Conservation (phyloP, 192 early-diverging fungal genomes). For the Coemansia sp. region DNA sequence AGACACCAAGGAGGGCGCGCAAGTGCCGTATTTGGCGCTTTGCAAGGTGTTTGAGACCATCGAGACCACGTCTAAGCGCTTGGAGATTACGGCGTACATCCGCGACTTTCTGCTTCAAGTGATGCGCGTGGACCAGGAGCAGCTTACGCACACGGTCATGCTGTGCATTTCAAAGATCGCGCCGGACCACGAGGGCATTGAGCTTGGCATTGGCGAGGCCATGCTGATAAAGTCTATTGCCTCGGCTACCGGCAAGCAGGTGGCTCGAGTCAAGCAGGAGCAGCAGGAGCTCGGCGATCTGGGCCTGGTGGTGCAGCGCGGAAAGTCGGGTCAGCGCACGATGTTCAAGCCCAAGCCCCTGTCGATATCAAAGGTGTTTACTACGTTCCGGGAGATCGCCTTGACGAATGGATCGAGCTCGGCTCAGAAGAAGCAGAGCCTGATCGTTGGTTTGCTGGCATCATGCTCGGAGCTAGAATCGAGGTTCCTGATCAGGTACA, state of each 20-base stretch:
- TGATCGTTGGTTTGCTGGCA: constrained; percentile 77
- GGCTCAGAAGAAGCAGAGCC: constrained; percentile 66
- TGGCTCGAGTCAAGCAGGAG: constrained; percentile 79
- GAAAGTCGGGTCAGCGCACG: constrained; percentile 84
- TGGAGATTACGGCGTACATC: constrained; percentile 45
- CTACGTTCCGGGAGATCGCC: constrained; percentile 87
- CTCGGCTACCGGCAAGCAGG: constrained; percentile 78
- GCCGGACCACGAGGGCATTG: constrained; percentile 96
- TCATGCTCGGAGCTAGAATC: constrained; percentile 79
- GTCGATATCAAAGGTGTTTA: constrained; percentile 81
- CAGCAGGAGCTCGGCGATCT: constrained; percentile 83
- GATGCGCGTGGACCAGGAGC: constrained; percentile 33
- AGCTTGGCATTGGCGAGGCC: constrained; percentile 95
- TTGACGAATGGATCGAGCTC: constrained; percentile 70
- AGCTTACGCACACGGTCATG: constrained; percentile 72
- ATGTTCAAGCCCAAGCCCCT: constrained; percentile 82
- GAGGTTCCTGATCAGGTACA: constrained; percentile 82
- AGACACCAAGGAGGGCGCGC: constrained; percentile 39
- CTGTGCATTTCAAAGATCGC: constrained; percentile 89
- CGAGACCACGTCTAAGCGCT: constrained; percentile 85
- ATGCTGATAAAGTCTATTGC: constrained; percentile 94
- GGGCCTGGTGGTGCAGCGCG: constrained; percentile 86
- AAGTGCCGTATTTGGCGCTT: constrained; percentile 76
- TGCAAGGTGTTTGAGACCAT: constrained; percentile 91
- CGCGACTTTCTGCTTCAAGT: constrained; percentile 43